A percentile compares a stretch with the other conserved stretches of the same genome.
phyloP scores from a whole-genome alignment of 257 asterid species.

The Nicotiana noctiflora region DNA sequence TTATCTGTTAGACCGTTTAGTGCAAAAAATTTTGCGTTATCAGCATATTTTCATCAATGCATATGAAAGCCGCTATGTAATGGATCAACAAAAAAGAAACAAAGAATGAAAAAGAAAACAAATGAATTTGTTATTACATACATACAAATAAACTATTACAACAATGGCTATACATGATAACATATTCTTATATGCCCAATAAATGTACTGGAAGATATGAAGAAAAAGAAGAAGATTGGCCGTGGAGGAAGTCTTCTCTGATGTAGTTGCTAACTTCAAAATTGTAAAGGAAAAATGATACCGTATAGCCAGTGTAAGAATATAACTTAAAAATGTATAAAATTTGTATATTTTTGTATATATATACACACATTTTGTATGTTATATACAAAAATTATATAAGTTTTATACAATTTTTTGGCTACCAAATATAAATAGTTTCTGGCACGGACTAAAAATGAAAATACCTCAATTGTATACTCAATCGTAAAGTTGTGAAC shows the following conservation, averaged over 20 bases:
- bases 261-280: neutral
- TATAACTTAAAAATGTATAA: too few relatives aligned
- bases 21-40: neutral
- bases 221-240: conserved; percentile 1
- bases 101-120: neutral
- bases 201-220: neutral
- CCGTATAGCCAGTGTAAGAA: too few relatives aligned
- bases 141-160: neutral
- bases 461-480: neutral
- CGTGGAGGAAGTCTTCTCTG: too few relatives aligned
- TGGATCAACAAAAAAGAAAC: neutral
- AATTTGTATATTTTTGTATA: too few relatives aligned
- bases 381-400: too few relatives aligned
- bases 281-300: neutral
- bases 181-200: neutral
- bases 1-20: too few relatives aligned
- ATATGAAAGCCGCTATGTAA: too few relatives aligned
- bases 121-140: neutral
- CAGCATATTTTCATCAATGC: neutral
- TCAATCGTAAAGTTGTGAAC: too few relatives aligned
- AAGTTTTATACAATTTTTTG: too few relatives aligned
- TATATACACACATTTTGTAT: too few relatives aligned
- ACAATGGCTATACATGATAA: neutral
- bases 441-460: too few relatives aligned
- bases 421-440: too few relatives aligned